Evolutionary conservation across 192 early-diverging fungal genomes (phyloP), one percentile per base, ranked within the genome.

Genomic region (Coemansia aciculifera): DNA sequence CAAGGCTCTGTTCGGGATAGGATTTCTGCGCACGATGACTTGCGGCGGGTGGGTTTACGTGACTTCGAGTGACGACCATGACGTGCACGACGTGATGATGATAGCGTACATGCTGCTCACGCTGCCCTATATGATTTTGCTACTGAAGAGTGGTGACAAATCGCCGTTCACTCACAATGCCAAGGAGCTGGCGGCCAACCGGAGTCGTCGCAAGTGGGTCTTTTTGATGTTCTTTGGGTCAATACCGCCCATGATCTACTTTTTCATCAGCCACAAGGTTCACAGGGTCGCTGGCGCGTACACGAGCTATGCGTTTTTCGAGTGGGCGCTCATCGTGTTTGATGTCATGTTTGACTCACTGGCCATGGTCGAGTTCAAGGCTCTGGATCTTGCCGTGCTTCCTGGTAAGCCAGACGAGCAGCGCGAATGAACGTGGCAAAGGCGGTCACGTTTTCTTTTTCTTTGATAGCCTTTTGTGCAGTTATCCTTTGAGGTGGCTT

Each of bases 11-110:
- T 81, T 86, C 70, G 77, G 75, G 67, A 51, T 84, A 7, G 85
- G 75, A 9, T 74, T 86, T 40, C 59, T 91, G 67, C 89, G 92
- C 62, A 90, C 91, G 23, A 75, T 90, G 19, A 85, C 91, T 8
- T 91, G 90, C 59, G 92, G 90, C 51, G 91, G 92, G 24, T 94
- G 92, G 92, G 89, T 90, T 2, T 94, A 92, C 64, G 85, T 94
- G 65, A 94, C 92, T 5, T 91, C 90, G 0, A 86, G 89, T 23
- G 92, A 94, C 66, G 90, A 94, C 77, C 92, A 94, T 72, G 78
- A 86, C 23, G 84, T 87, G 29, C 92, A 94, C 66, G 92, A 94
- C 56, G 83, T 94, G 61, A 88, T 90, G 71, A 94, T 94, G 92
- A 87, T 91, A 9, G 39, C 86, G 5, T 94, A 94, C 75, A 73